A percentile compares a stretch with the other conserved stretches of the same genome.
phyloP scores from a whole-genome alignment of 768 basidiomycete genomes.

The Atractiella rhizophila region DNA sequence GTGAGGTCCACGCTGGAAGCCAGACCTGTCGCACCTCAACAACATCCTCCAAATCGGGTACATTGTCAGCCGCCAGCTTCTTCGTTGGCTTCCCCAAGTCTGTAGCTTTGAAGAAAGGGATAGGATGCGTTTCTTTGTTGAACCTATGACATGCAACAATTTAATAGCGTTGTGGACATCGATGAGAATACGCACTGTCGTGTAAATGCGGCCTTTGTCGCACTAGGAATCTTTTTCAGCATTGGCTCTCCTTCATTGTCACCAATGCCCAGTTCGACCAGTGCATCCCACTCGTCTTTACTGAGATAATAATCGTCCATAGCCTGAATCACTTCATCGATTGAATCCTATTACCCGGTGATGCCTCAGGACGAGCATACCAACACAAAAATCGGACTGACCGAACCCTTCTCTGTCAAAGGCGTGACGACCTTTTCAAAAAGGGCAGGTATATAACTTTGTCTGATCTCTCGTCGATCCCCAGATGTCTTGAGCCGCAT shows the following conservation, averaged over 20 bases:
- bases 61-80: slow-evolving; percentile 40
- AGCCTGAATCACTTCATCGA: slow-evolving; percentile 52
- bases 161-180: background rate
- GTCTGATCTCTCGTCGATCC: slow-evolving; percentile 65
- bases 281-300: slow-evolving; percentile 88
- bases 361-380: too few relatives aligned
- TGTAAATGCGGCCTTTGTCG: slow-evolving; percentile 65
- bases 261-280: slow-evolving; percentile 78
- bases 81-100: slow-evolving; percentile 47
- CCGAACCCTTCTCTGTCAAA: slow-evolving; percentile 43
- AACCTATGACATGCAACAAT: slow-evolving; percentile 31
- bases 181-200: slow-evolving; percentile 33
- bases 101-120: slow-evolving; percentile 73
- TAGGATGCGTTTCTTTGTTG: slow-evolving; percentile 67
- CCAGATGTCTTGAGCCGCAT: slow-evolving; percentile 89
- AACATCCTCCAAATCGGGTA: slow-evolving; percentile 78
- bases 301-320: slow-evolving; percentile 91
- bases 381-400: slow-evolving; percentile 29
- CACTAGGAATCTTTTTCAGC: slow-evolving; percentile 55
- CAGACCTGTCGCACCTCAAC: slow-evolving; percentile 33
- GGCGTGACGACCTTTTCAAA: slow-evolving; percentile 58
- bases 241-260: slow-evolving; percentile 45
- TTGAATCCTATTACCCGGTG: slow-evolving; percentile 41
- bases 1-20: slow-evolving; percentile 15
- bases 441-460: slow-evolving; percentile 72